These are phyloP conservation scores for Exutisphaerella laricina DNA, from an alignment of 2,329 filamentous ascomycete genomes.

Conservation along the genomic window DNA sequence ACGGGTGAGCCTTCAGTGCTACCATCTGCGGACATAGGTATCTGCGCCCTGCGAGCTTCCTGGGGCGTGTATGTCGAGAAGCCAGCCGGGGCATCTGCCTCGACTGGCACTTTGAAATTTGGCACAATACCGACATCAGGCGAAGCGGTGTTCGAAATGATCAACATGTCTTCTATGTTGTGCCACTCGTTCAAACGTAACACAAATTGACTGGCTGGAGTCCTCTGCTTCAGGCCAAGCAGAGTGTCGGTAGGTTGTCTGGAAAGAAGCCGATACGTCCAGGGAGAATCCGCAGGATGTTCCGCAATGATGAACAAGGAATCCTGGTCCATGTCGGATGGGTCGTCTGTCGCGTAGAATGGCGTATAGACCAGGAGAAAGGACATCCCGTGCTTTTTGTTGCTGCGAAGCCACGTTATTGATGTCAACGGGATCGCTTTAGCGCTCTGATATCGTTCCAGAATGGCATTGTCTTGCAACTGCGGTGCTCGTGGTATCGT, in stretches of 20 bases:
- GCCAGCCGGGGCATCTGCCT: slow-evolving; percentile 1
- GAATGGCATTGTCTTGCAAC: slow-evolving; percentile 40
- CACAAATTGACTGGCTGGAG: slow-evolving; percentile 70
- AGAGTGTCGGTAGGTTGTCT: slow-evolving; percentile 63
- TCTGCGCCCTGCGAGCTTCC: not conserved
- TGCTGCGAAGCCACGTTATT: slow-evolving; percentile 78
- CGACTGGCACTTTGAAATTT: slow-evolving; percentile 53
- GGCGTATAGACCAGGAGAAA: slow-evolving; percentile 72
- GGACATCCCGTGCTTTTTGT: slow-evolving; percentile 13
- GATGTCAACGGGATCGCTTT: slow-evolving; percentile 39
- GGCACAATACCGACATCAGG: slow-evolving; percentile 75
- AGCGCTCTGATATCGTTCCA: slow-evolving; percentile 35
- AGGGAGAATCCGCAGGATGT: slow-evolving; percentile 56
- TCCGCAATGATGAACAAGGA: slow-evolving; percentile 77
- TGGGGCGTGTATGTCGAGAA: not conserved
- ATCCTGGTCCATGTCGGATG: slow-evolving; percentile 37
- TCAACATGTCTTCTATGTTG: slow-evolving; percentile 70
- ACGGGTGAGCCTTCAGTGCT: slow-evolving; percentile 68
- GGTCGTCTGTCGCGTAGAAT: slow-evolving; percentile 22
- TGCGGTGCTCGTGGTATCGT: slow-evolving; percentile 71
- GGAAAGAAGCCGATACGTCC: slow-evolving; percentile 57
- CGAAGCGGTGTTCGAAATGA: slow-evolving; percentile 75
- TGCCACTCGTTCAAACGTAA: slow-evolving; percentile 76
- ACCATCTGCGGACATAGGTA: slow-evolving; percentile 43
- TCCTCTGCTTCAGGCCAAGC: slow-evolving; percentile 48